Conservation (phyloP, 2,329 filamentous ascomycete genomes). For the Clonostachys rhizophaga region DNA sequence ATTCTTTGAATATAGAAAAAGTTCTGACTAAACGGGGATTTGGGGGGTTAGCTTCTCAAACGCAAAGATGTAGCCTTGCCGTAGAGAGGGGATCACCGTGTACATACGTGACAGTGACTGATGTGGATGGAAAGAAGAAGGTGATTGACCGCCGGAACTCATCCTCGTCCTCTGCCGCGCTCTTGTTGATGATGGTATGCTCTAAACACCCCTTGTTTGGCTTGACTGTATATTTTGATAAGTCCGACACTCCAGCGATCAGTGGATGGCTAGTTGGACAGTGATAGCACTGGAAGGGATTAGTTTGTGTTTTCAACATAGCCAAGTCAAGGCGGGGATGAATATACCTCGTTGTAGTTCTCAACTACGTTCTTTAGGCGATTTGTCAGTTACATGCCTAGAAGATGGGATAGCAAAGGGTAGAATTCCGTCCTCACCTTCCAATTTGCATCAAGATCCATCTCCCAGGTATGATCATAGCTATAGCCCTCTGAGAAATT, state of each 20-base stretch:
- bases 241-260: constrained; percentile 49
- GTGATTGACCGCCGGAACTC: constrained; percentile 39
- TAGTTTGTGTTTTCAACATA: no score
- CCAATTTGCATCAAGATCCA: constrained; percentile 55
- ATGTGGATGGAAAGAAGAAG: constrained; percentile 45
- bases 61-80: constrained; percentile 47
- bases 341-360: constrained; percentile 52
- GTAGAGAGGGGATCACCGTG: constrained; percentile 57
- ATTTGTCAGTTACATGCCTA: no score
- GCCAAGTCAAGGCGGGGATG: no score
- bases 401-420: no score
- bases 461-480: constrained; percentile 54
- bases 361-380: constrained; percentile 25
- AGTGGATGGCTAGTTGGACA: constrained; percentile 55
- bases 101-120: constrained; percentile 42
- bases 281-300: constrained; percentile 43
- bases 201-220: constrained; percentile 42
- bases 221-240: constrained; percentile 48
- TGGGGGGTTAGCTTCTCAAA: constrained; percentile 52
- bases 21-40: constrained; percentile 40
- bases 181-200: constrained; percentile 41
- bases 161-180: constrained; percentile 37
- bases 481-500: constrained; percentile 44
- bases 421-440: constrained; percentile 28
- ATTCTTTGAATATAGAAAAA: constrained; percentile 6